phyloP scores from a whole-genome alignment of 192 early-diverging fungal species.

The Rhizophagus clarus region DNA sequence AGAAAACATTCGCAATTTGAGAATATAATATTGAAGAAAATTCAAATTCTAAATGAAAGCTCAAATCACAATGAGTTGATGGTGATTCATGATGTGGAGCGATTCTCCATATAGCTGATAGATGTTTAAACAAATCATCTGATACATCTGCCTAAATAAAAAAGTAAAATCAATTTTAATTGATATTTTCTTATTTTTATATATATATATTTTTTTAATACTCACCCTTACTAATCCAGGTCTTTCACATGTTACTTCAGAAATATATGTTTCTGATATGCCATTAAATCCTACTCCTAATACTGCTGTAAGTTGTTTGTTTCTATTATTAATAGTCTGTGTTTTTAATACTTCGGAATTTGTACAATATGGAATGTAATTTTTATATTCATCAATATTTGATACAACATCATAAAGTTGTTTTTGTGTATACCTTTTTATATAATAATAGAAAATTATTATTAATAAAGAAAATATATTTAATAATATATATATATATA shows the following conservation, averaged over 20 bases:
- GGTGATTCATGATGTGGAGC: slow-evolving; percentile 48
- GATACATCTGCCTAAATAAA: slow-evolving; percentile 48
- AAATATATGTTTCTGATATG: slow-evolving; percentile 78
- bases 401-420: slow-evolving; percentile 83
- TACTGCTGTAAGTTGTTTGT: slow-evolving; percentile 38
- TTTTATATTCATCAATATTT: slow-evolving; percentile 77
- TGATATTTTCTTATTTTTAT: background rate
- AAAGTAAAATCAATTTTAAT: background rate
- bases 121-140: slow-evolving; percentile 58
- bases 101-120: slow-evolving; percentile 71
- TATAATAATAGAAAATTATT: background rate
- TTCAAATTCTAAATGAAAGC: slow-evolving; percentile 80
- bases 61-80: slow-evolving; percentile 58
- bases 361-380: slow-evolving; percentile 85
- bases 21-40: slow-evolving; percentile 81
- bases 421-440: slow-evolving; percentile 57
- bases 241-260: slow-evolving; percentile 68
- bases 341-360: slow-evolving; percentile 60
- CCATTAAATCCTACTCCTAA: slow-evolving; percentile 80
- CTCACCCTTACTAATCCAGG: slow-evolving; percentile 65
- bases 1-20: slow-evolving; percentile 76
- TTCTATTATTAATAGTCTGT: slow-evolving; percentile 20
- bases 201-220: slow-evolving; percentile 24
- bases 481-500: background rate
- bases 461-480: background rate